Evolutionary conservation across 164 flowering plant genomes (phyloP), one percentile per base, ranked within the genome.

Genomic region (Platanus orientalis): DNA sequence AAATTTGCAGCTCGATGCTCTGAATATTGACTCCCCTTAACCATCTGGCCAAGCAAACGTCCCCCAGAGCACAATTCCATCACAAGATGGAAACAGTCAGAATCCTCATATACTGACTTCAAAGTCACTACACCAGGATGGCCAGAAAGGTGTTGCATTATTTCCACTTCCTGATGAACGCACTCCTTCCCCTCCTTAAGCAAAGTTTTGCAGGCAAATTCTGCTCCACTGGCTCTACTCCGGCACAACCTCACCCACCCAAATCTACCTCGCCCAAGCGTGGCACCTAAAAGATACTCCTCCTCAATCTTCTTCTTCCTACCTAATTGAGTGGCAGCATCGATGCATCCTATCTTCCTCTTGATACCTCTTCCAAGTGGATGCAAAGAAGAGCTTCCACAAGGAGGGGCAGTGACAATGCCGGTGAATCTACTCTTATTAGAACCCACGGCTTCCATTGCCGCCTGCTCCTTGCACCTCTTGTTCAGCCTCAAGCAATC

Each of bases 281-380:
- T 73, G 10, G 56, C 67, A 24, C 85, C 89, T 16, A 63, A 25
- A 50, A 69, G 61, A 60, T 87, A 91, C 24, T 90, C 96, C 63
- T 86, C 83, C 42, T 84, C 97, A 67, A 90, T 75, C 77, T 87
- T 90, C 52, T 93, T 88, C 81, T 86, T 89, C 78, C 96, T 76
- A 16, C 96, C 89, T 65, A 81, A 78, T 52, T 71, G 86, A 0
- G 93, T 90, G 0, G 83, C 80, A 2, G 71, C 76, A 23, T 91
- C 98, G 53, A 94, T 89, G 63, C 98, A 94, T 42, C 98, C 98
- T 26, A 94, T 85, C 79, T 94, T 94, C 83, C 98, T 79, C 82
- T 94, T 94, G 40, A 81, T 78, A 27, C 98, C 98, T 60, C 97
- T 78, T 32, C 95, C 94, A 23, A 75, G 67, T 0, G 71, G 55